Base-by-base conservation (phyloP, 495 filamentous ascomycete genomes). In the Penicillium coffeae region DNA sequence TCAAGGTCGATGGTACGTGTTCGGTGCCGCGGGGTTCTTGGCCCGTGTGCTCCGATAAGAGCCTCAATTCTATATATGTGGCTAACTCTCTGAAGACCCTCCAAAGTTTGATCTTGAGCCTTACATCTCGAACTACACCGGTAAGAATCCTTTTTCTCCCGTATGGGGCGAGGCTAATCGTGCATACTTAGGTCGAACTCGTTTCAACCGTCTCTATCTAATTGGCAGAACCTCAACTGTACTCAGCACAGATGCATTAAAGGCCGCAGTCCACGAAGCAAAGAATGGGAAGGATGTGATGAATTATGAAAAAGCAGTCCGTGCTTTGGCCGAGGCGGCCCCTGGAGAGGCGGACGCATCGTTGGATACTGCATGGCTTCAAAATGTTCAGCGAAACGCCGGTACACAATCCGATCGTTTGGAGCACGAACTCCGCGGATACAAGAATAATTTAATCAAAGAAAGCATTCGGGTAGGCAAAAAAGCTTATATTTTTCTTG, bases 401-500 rank as follows among this genome's bases (percentile, higher is more conserved):
- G 79, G 80, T 47, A 65, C 67, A 1, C 84, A 90, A 58, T 83
- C 80, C 1, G 79, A 87, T 33, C 80, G 86, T 38, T 70, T 96
- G 48, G 87, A 95, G 52, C 71, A 77, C 5, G 90, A 97, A 60
- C 69, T 98, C 21, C 88, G 88, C 62, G 87, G 86, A 6, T 97
- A 97, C 70, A 98, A 96, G 67, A 95, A 97, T 58, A 98, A 97
- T 53, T 66, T 97, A 30, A 89, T 98, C 53, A 96, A 96, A 64
- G 93, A 98, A 68, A 96, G 91, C 68, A 96, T 97, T 51, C 72
- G 94, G 59, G 90, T 94, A 76, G 46, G 83, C 54, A 7, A 22
- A n/a, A 33, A 20, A 16, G 19, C 2, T 38, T 30, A n/a, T 14
- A 18, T 34, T 38, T 21, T 8, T 7, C 16, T 14, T 18, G 13